phyloP scores from a whole-genome alignment of 352 stramenopile genomes.

The Globisporangium emineosum region DNA sequence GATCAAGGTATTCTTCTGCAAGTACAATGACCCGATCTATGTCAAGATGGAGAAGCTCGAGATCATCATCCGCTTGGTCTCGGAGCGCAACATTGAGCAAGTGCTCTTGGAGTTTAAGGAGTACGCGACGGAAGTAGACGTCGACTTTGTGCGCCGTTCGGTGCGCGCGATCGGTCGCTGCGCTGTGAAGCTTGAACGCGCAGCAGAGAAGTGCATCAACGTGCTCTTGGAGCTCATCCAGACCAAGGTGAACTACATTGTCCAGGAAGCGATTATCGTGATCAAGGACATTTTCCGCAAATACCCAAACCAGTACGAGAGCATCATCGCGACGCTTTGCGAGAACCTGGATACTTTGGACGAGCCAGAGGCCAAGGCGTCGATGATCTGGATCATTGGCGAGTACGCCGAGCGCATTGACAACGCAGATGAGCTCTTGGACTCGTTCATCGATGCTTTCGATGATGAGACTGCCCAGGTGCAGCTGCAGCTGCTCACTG shows the following conservation, averaged over 20 bases:
- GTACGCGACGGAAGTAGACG: conserved; percentile 98
- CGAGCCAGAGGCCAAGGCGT: conserved; percentile 98
- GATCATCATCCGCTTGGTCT: conserved; percentile 99
- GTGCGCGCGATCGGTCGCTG: conserved; percentile 97
- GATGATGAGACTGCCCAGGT: conserved; percentile 96
- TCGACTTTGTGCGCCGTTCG: conserved; percentile 97
- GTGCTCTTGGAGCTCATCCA: conserved; percentile 98
- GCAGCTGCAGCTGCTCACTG: conserved; percentile 97
- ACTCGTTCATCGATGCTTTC: conserved; percentile 99
- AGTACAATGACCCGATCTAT: conserved; percentile 99
- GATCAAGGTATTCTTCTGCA: conserved; percentile 98
- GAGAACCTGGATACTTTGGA: conserved; percentile 99
- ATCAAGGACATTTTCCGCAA: conserved; percentile 99
- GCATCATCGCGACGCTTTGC: conserved; percentile 98
- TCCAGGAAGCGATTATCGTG: conserved; percentile 99
- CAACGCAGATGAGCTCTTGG: conserved; percentile 98
- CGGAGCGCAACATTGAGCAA: conserved; percentile 98
- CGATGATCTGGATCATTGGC: conserved; percentile 99
- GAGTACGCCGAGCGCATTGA: conserved; percentile 99
- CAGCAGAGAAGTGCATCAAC: conserved; percentile 98
- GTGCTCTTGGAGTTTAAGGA: conserved; percentile 98
- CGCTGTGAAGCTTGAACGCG: conserved; percentile 97
- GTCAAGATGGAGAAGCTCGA: conserved; percentile 99
- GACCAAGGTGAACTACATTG: conserved; percentile 99
- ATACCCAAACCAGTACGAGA: conserved; percentile 99